Evolutionary conservation across 164 flowering plant species (phyloP).

Genomic region (Taxillus chinensis): DNA sequence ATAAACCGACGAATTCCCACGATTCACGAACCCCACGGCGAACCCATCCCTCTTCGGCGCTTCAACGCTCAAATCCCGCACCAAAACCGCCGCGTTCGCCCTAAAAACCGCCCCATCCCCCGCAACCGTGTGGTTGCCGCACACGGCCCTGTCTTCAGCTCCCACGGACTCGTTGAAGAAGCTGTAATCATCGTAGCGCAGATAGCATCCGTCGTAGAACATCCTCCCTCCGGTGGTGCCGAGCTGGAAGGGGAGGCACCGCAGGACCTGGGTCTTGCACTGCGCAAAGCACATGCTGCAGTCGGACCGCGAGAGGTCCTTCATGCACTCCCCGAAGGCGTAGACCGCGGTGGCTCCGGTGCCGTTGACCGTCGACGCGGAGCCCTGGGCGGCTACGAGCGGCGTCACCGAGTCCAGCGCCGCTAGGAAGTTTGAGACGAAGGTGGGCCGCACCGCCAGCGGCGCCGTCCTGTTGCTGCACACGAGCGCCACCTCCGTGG

Average conservation of each 20-base stretch:
- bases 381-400: slow-evolving; percentile 21
- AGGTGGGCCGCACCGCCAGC: slow-evolving; percentile 16
- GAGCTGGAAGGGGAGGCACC: slow-evolving; percentile 59
- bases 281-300: slow-evolving; percentile 62
- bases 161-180: slow-evolving; percentile 40
- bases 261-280: slow-evolving; percentile 38
- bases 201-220: slow-evolving; percentile 66
- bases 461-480: slow-evolving; percentile 50
- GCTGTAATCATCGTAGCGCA: slow-evolving; percentile 57
- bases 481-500: slow-evolving; percentile 38
- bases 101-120: slow-evolving; percentile 21
- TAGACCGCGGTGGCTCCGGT: slow-evolving; percentile 43
- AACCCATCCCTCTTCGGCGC: slow-evolving; percentile 49
- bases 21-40: slow-evolving; percentile 28
- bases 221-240: slow-evolving; percentile 38
- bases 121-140: slow-evolving; percentile 17
- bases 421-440: slow-evolving; percentile 39
- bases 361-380: slow-evolving; percentile 29
- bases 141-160: slow-evolving; percentile 27
- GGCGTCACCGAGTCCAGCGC: slow-evolving; percentile 39
- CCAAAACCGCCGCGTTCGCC: slow-evolving; percentile 20
- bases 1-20: slow-evolving; percentile 36
- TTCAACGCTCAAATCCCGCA: slow-evolving; percentile 37
- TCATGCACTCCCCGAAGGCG: slow-evolving; percentile 61
- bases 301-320: slow-evolving; percentile 43